A percentile compares a stretch with the other conserved stretches of the same genome.
phyloP scores from a whole-genome alignment of 371 early-diverging fungal genomes.

The Mortierella sp. region DNA sequence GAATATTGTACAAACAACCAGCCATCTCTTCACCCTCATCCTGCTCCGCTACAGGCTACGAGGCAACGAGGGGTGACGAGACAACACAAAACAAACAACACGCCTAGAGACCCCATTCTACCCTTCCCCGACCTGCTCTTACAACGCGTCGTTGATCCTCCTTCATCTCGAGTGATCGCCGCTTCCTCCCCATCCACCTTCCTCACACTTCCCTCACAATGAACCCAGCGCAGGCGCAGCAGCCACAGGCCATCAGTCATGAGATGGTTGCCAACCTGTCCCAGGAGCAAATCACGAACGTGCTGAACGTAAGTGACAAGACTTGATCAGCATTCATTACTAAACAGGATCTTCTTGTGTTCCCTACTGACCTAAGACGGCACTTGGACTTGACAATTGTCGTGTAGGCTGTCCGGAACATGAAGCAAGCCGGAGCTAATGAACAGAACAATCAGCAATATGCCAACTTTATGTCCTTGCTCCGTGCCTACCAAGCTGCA shows the following conservation, averaged over 20 bases:
- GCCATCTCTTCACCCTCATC: not conserved
- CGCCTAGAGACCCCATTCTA: not conserved
- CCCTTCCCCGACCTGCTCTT: not conserved
- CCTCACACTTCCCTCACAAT: not conserved
- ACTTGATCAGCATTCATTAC: no score
- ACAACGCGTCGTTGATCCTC: not conserved
- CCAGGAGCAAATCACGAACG: conserved; percentile 48
- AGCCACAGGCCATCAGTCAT: conserved; percentile 30
- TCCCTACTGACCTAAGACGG: not conserved
- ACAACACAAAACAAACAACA: not conserved
- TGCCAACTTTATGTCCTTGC: conserved; percentile 71
- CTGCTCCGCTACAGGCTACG: not conserved
- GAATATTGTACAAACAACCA: not conserved
- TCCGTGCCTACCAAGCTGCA: conserved; percentile 59
- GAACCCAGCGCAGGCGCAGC: conserved; percentile 21
- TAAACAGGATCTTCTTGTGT: no score
- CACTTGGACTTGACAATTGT: not conserved
- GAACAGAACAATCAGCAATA: conserved; percentile 77
- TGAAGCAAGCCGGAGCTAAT: conserved; percentile 70
- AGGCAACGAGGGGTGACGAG: not conserved
- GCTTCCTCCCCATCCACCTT: not conserved
- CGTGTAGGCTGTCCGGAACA: conserved; percentile 44
- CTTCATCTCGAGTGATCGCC: not conserved
- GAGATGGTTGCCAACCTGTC: conserved; percentile 51
- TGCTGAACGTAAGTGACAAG: conserved; percentile 31